phyloP scores from a whole-genome alignment of 768 basidiomycete species.

The Daedaleopsis sinensis region DNA sequence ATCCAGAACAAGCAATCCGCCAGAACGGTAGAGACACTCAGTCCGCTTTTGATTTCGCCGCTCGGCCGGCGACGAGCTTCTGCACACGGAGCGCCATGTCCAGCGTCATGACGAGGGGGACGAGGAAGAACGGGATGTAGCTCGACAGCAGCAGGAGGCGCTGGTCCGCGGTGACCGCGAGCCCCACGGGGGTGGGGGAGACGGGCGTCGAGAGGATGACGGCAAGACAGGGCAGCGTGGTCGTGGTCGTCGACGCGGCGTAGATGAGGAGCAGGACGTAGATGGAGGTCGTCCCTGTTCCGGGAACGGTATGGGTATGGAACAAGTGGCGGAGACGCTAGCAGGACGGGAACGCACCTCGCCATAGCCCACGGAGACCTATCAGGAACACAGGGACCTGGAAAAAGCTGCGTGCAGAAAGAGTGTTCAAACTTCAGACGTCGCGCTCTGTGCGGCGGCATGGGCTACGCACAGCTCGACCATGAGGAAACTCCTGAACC shows the following conservation, averaged over 20 bases:
- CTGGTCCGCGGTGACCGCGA: constrained; percentile 54
- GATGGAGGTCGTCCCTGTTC: constrained; percentile 49
- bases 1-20: too few species aligned
- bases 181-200: constrained; percentile 35
- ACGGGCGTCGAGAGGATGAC: constrained; percentile 51
- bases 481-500: constrained; percentile 68
- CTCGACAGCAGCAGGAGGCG: constrained; percentile 59
- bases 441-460: not conserved
- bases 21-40: not conserved
- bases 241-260: constrained; percentile 77
- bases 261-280: constrained; percentile 73
- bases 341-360: constrained; percentile 38
- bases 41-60: not conserved
- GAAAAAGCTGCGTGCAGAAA: constrained; percentile 47
- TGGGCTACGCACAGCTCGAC: constrained; percentile 57
- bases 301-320: not conserved
- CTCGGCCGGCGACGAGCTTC: constrained; percentile 12
- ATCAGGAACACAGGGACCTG: constrained; percentile 80
- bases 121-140: constrained; percentile 76
- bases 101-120: constrained; percentile 72
- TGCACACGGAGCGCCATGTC: constrained; percentile 58
- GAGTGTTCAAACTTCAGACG: not conserved
- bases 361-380: constrained; percentile 63
- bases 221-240: constrained; percentile 71
- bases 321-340: not conserved